Evolutionary conservation across 768 basidiomycete genomes (phyloP).

Genomic region (Lactarius quietus): DNA sequence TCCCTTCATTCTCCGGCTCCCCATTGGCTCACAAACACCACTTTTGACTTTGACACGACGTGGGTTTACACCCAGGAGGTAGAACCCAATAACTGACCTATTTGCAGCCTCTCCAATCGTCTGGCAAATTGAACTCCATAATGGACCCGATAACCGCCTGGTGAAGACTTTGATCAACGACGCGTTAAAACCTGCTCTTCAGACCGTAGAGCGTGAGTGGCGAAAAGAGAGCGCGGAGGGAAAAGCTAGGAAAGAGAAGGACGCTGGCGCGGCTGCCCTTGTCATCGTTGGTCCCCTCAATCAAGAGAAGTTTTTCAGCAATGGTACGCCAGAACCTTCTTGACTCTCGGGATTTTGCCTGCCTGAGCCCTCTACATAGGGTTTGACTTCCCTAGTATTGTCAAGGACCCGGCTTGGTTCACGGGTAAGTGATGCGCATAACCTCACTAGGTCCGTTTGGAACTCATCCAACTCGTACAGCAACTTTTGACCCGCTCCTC

Average conservation of each 20-base stretch:
- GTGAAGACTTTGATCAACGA: constrained; percentile 53
- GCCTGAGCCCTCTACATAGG: constrained; percentile 37
- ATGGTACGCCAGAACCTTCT: constrained; percentile 44
- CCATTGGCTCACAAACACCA: constrained; percentile 12
- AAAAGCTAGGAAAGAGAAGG: constrained; percentile 36
- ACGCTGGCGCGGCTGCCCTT: constrained; percentile 62
- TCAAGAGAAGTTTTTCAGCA: constrained; percentile 89
- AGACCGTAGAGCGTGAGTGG: constrained; percentile 74
- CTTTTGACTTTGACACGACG: constrained; percentile 63
- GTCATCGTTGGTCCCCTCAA: constrained; percentile 70
- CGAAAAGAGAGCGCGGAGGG: constrained; percentile 42
- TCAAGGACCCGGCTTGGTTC: constrained; percentile 59
- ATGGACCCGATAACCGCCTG: constrained; percentile 70
- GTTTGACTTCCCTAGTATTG: constrained; percentile 55
- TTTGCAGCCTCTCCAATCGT: constrained; percentile 51
- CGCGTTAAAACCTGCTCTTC: constrained; percentile 65
- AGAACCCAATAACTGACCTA: neutral
- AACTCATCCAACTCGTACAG: neutral
- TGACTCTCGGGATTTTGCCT: neutral
- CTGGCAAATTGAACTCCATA: constrained; percentile 81
- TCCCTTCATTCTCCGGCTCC: constrained; percentile 39
- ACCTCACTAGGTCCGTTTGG: neutral
- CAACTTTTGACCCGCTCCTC: constrained; percentile 65
- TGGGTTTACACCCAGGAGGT: constrained; percentile 33
- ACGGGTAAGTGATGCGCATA: constrained; percentile 43